A percentile compares a stretch with the other conserved stretches of the same genome.
phyloP scores from a whole-genome alignment of 1,284 basidiomycete genomes.

The Macrocybe sp. region DNA sequence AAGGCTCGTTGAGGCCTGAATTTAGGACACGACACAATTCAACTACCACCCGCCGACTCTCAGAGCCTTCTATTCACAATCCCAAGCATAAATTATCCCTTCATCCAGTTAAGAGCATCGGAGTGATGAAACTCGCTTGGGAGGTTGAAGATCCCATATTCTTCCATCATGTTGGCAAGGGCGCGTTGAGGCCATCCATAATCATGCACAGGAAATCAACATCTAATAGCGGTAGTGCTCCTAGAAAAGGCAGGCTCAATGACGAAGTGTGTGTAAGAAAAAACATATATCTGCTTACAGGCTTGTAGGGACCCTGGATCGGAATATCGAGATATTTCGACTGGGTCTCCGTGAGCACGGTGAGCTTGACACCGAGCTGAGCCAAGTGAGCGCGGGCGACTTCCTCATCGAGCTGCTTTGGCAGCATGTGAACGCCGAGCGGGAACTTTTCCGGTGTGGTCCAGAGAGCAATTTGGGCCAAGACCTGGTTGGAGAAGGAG shows the following conservation, averaged over 20 bases:
- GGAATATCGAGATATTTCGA: slow-evolving; percentile 93
- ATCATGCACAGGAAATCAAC: slow-evolving; percentile 20
- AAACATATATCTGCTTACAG: slow-evolving; percentile 29
- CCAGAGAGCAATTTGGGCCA: slow-evolving; percentile 99
- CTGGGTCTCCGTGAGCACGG: slow-evolving; percentile 75
- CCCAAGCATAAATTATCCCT: slow-evolving; percentile 18
- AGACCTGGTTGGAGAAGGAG: slow-evolving; percentile 98
- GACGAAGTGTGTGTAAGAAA: slow-evolving; percentile 2
- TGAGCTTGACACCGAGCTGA: slow-evolving; percentile 93
- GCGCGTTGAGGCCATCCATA: slow-evolving; percentile 73
- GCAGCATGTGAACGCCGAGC: slow-evolving; percentile 93
- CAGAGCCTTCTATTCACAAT: slow-evolving; percentile 16
- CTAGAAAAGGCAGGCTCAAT: slow-evolving; percentile 15
- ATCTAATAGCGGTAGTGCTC: slow-evolving; percentile 43
- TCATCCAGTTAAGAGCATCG: slow-evolving; percentile 28
- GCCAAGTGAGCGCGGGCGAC: slow-evolving; percentile 94
- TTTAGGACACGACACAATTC: slow-evolving; percentile 13
- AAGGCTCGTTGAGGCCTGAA: slow-evolving; percentile 43
- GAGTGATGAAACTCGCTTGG: slow-evolving; percentile 31
- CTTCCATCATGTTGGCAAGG: slow-evolving; percentile 48
- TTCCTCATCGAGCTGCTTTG: slow-evolving; percentile 98
- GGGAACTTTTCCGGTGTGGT: slow-evolving; percentile 88
- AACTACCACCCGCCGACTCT: slow-evolving; percentile 14
- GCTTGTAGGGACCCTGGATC: slow-evolving; percentile 90
- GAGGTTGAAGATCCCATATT: slow-evolving; percentile 59